These are phyloP conservation scores for Avena atlantica DNA, from an alignment of 176 grass and related monocot genomes.

Conservation along the genomic window DNA sequence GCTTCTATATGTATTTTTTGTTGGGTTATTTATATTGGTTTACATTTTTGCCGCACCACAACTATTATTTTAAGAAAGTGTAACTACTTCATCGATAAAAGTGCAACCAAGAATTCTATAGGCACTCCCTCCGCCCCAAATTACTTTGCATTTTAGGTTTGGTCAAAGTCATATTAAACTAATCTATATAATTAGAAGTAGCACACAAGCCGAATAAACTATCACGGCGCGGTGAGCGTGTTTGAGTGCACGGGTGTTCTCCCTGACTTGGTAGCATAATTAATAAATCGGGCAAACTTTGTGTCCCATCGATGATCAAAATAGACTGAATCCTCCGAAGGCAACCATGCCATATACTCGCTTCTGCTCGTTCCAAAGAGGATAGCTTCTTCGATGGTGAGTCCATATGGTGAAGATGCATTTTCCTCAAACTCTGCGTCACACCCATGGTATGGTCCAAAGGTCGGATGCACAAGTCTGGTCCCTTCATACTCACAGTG, in stretches of 20 bases:
- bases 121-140: too few species aligned
- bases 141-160: too few species aligned
- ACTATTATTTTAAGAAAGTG: too few species aligned
- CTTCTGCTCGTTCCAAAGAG: not conserved
- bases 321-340: not conserved
- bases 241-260: not conserved
- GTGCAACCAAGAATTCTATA: too few species aligned
- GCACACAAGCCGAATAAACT: not conserved
- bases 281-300: not conserved
- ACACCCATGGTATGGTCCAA: slow-evolving; percentile 5
- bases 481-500: not conserved
- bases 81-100: too few species aligned
- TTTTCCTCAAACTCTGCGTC: slow-evolving; percentile 6
- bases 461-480: not conserved
- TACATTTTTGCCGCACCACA: too few species aligned
- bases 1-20: too few species aligned
- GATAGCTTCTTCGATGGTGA: not conserved
- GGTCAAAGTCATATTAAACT: too few species aligned
- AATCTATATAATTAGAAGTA: not conserved
- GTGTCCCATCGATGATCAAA: not conserved
- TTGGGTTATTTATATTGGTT: too few species aligned
- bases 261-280: not conserved
- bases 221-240: not conserved
- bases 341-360: slow-evolving; percentile 7
- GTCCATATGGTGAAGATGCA: not conserved